phyloP scores from a whole-genome alignment of 2,329 filamentous ascomycete species.

The Drechslerella stenobrocha region DNA sequence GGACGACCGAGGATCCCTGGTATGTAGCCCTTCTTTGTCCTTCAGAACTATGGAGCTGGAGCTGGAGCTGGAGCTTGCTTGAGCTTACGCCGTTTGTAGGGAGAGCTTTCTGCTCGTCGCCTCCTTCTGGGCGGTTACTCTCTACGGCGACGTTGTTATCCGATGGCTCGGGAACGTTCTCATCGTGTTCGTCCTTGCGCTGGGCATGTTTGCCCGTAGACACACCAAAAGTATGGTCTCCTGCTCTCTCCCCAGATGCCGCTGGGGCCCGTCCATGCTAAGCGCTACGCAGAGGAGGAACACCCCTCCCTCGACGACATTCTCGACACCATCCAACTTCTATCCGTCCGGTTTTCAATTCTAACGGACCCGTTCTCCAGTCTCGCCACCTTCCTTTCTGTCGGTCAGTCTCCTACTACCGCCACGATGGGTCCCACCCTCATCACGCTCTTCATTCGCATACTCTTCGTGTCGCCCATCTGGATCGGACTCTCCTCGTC shows the following conservation, averaged over 20 bases:
- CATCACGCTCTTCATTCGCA: conserved; percentile 84
- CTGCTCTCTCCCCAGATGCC: neutral
- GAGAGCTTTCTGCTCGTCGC: conserved; percentile 90
- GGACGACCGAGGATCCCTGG: conserved; percentile 93
- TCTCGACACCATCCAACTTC: conserved; percentile 85
- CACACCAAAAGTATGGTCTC: conserved; percentile 25
- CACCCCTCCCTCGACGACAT: conserved; percentile 80
- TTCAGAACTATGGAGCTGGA: too few species aligned
- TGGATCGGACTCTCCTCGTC: conserved; percentile 84
- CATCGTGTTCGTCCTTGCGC: conserved; percentile 75
- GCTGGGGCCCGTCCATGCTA: neutral
- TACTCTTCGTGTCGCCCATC: conserved; percentile 81
- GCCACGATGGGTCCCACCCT: conserved; percentile 88
- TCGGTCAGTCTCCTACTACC: conserved; percentile 83
- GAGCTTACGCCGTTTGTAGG: conserved; percentile 5
- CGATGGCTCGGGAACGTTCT: conserved; percentile 81
- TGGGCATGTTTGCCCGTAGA: conserved; percentile 57
- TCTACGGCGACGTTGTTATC: conserved; percentile 85
- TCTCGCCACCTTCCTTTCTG: conserved; percentile 90
- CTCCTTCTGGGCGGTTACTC: conserved; percentile 78
- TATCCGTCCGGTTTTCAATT: conserved; percentile 89
- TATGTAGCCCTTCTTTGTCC: neutral
- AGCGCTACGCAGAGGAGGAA: conserved; percentile 20
- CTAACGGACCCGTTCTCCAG: conserved; percentile 75
- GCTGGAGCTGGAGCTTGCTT: neutral